Conservation (phyloP, 2,329 filamentous ascomycete species). For the Sclerotinia trifoliorum region DNA sequence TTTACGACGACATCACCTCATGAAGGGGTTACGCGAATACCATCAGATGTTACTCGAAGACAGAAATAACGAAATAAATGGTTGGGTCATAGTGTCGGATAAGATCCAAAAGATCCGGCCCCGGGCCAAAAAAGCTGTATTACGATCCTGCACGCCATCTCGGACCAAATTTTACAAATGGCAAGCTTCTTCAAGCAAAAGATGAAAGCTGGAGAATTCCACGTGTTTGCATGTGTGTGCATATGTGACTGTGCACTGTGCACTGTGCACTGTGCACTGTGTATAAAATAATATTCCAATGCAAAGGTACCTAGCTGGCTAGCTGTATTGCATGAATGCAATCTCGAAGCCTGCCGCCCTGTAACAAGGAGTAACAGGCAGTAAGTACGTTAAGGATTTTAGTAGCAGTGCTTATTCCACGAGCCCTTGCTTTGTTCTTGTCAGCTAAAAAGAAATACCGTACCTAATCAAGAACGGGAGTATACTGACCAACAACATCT, state of each 20-base stretch:
- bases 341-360: too few species aligned
- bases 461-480: too few species aligned
- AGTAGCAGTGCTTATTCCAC: background rate
- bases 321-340: background rate
- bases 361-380: background rate
- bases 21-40: slow-evolving; percentile 19
- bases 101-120: background rate
- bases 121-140: background rate
- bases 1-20: background rate
- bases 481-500: background rate
- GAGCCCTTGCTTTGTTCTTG: background rate
- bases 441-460: too few species aligned
- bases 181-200: background rate
- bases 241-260: too few species aligned
- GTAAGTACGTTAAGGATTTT: too few species aligned
- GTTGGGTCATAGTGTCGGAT: background rate
- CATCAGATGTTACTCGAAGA: background rate
- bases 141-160: slow-evolving; percentile 16
- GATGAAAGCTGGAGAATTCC: slow-evolving; percentile 7
- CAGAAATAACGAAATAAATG: too few species aligned
- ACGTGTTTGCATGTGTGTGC: background rate
- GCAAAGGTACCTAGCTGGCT: background rate
- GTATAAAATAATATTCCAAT: background rate
- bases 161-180: background rate
- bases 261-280: too few species aligned